A percentile compares a stretch with the other conserved stretches of the same genome.
These are phyloP conservation scores for Neurospora sp. DNA, from an alignment of 495 filamentous ascomycete genomes.

Conservation along the genomic window DNA sequence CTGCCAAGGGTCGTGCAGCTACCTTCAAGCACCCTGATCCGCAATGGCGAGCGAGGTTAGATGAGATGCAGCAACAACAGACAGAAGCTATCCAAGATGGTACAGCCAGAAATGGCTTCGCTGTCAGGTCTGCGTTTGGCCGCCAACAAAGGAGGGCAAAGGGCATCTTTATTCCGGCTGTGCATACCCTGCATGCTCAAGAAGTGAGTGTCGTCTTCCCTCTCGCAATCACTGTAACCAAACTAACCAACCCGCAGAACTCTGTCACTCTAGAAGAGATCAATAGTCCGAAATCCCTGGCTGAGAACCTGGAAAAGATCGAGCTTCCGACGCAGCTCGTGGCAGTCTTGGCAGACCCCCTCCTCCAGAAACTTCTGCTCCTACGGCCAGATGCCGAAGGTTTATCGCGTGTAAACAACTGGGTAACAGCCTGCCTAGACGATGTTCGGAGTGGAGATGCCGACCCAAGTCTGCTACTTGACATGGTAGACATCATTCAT, in stretches of 20 bases:
- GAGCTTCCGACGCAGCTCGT: constrained; percentile 74
- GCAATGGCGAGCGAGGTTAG: constrained; percentile 64
- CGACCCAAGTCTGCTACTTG: constrained; percentile 36
- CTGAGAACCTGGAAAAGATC: constrained; percentile 66
- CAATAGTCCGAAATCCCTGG: constrained; percentile 59
- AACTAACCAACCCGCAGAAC: constrained; percentile 25
- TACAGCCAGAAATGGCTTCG: constrained; percentile 35
- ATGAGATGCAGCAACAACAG: constrained; percentile 54
- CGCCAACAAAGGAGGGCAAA: constrained; percentile 34
- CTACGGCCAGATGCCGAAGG: constrained; percentile 51
- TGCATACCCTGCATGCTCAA: constrained; percentile 63
- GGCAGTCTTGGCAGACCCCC: constrained; percentile 61
- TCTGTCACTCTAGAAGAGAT: constrained; percentile 71
- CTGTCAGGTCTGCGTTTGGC: constrained; percentile 37
- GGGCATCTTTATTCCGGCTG: constrained; percentile 47
- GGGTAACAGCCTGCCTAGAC: constrained; percentile 50
- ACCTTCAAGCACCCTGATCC: constrained; percentile 62
- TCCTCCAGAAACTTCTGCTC: constrained; percentile 67
- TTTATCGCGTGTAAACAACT: constrained; percentile 51
- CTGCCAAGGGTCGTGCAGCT: constrained; percentile 41
- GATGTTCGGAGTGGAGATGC: constrained; percentile 47
- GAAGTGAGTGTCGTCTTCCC: constrained; percentile 36
- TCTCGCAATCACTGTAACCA: constrained; percentile 4
- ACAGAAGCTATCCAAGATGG: constrained; percentile 30
- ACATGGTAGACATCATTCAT: constrained; percentile 48